phyloP scores from a whole-genome alignment of 163 green algal species.

The Scenedesmus sp. region DNA sequence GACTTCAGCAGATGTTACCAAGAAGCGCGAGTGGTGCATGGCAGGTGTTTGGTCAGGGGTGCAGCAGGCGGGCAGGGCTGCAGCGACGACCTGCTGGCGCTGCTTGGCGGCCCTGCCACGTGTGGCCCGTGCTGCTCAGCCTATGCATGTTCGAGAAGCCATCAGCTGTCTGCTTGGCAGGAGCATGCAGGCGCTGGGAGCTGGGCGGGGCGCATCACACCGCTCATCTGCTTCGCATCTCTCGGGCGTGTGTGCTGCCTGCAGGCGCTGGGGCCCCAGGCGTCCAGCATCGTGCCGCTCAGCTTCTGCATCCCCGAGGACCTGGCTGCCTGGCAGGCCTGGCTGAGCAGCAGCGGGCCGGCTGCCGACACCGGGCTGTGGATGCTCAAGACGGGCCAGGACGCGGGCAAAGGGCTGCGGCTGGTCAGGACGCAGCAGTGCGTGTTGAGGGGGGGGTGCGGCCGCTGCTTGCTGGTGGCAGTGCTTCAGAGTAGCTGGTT shows the following conservation, averaged over 20 bases:
- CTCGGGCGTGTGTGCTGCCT: neutral
- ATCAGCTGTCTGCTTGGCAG: neutral
- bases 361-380: conserved; percentile 61
- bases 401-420: conserved; percentile 69
- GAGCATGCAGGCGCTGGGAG: neutral
- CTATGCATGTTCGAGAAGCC: neutral
- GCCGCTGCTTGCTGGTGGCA: neutral
- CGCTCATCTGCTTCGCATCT: neutral
- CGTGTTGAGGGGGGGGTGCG: neutral
- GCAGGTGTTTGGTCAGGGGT: neutral
- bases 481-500: neutral
- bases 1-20: no score
- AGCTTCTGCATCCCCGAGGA: conserved; percentile 72
- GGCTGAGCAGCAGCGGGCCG: conserved; percentile 25
- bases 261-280: conserved; percentile 47
- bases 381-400: conserved; percentile 76
- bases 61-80: neutral
- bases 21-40: neutral
- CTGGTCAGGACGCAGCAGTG: conserved; percentile 60
- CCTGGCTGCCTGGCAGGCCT: conserved; percentile 58
- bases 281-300: conserved; percentile 57
- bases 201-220: neutral
- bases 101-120: neutral
- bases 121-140: neutral
- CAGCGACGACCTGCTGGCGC: neutral